Evolutionary conservation across 768 basidiomycete genomes (phyloP), one percentile per base, ranked within the genome.

Genomic region (Myochromella boudieri): DNA sequence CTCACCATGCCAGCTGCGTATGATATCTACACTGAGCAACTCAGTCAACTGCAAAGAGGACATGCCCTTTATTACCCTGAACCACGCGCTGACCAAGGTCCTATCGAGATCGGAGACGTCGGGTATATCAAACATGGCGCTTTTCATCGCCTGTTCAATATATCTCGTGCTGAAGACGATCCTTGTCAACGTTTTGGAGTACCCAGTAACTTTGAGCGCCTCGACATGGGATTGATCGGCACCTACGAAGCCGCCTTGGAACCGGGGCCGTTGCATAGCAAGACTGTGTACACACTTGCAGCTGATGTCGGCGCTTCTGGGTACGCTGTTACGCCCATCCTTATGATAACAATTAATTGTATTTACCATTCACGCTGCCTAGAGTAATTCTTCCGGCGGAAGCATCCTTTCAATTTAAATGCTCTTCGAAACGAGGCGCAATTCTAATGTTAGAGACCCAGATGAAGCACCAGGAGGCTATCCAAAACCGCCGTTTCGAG

Each of bases 141-240:
- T 10, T 57, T 57, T 18, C 46, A 32, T 15, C 33, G 43, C 1
- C 52, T 56, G 20, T 51, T 54, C 44, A 57, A 49, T 17, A 42
- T 44, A 4, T 37, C 54, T 11, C 37, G 18, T 25, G 11, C 44
- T 25, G 29, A 36, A 6, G 32, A 47, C 14, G 42, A 53, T 26
- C 51, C 54, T 1, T 5, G 32, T n/a, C 54, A 56, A 25, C 6
- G 24, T 2, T 27, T 41, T 26, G 51, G 51, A 2, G 48, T 56
- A 5, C 54, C 51, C 22, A 15, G 33, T n/a, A 37, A 21, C 11
- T 53, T 52, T 25, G 42, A 46, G 27, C 24, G 14, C 5, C 25
- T 56, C 11, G 34, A 44, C 15, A 20, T 56, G n/a, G 42, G 45
- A 1, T 3, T 6, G 9, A 42, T 53, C 11, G 36, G 20, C 11